These are phyloP conservation scores for Umbelopsis sp. DNA, from an alignment of 192 early-diverging fungal species.

Conservation along the genomic window DNA sequence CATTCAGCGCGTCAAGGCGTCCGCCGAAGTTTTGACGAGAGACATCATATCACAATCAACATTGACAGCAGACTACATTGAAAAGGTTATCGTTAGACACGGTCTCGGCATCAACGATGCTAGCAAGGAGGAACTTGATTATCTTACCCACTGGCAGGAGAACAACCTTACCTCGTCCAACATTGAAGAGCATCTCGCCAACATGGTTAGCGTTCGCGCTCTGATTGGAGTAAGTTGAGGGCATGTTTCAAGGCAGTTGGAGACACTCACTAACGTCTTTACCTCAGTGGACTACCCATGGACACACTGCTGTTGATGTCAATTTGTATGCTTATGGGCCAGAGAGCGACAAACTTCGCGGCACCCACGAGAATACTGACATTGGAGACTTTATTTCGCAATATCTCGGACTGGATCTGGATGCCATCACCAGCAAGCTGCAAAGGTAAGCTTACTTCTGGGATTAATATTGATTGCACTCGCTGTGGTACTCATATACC, in stretches of 20 bases:
- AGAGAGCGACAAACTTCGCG: slow-evolving; percentile 45
- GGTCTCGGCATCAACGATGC: slow-evolving; percentile 77
- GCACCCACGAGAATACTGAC: slow-evolving; percentile 71
- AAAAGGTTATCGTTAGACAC: slow-evolving; percentile 61
- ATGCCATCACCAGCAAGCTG: slow-evolving; percentile 48
- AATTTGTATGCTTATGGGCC: slow-evolving; percentile 70
- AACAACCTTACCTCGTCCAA: slow-evolving; percentile 22
- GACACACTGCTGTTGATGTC: slow-evolving; percentile 94
- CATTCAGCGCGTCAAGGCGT: slow-evolving; percentile 67
- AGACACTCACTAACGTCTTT: neutral
- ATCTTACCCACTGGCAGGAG: slow-evolving; percentile 42
- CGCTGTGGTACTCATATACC: neutral
- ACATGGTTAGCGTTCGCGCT: slow-evolving; percentile 58
- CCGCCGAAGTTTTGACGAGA: slow-evolving; percentile 51
- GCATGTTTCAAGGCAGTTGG: slow-evolving; percentile 22
- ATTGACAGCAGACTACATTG: slow-evolving; percentile 33
- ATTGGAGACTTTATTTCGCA: slow-evolving; percentile 59
- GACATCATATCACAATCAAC: neutral
- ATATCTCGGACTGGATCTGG: slow-evolving; percentile 57
- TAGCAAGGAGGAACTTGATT: slow-evolving; percentile 65
- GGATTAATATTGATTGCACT: neutral
- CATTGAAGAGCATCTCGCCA: slow-evolving; percentile 50
- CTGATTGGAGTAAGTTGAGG: slow-evolving; percentile 52
- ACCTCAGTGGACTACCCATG: slow-evolving; percentile 78
- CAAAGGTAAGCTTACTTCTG: slow-evolving; percentile 4